Base-by-base conservation (phyloP, 2,329 filamentous ascomycete genomes). In the Dendrostoma leiphaemia region DNA sequence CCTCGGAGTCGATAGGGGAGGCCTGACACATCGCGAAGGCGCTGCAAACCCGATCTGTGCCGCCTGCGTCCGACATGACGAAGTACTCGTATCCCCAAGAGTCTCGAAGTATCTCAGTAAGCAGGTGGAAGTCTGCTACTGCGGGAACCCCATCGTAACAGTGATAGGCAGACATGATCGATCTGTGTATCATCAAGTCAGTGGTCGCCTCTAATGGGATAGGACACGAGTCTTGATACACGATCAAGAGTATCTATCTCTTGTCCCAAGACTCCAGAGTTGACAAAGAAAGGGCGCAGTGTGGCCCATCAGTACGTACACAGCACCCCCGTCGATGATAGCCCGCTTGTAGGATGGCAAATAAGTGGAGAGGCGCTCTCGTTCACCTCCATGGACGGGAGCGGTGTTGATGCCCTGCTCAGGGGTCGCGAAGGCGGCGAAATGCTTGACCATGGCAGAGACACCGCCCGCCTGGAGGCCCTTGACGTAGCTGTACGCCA, bases 71-170 rank as follows among this genome's bases (percentile, higher is more conserved):
- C 24, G 66, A 69, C 57, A 77, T 78, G 59, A 86, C 74, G 57
- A 78, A 89, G 69, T 87, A 89, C 57, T 89, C 76, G 61, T 87
- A 91, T 1, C 84, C 86, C 88, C 88, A 91, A 64, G 90, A 84
- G 1, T 80, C 78, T 52, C 88, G 76, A 10, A 91, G 72, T 38
- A 91, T 88, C 17, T 86, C 79, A 0, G 85, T 88, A 38, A 90
- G 74, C 3, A 85, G 74, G 56, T 86, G 82, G 50, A 81, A 75
- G 64, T 89, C 82, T 2, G 87, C 80, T 47, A 89, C 81, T 0
- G 82, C 77, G 1, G 88, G 86, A 13, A 89, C 74, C 2, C 88
- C 88, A 59, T 91, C 88, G 59, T 90, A 89, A 50, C 84, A 84
- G 63, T 89, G 83, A 64, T 91, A 91, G 0, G 88, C 82, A 28